These are phyloP conservation scores for Gossypium anomalum DNA, from an alignment of 345 rosid genomes.

Conservation along the genomic window DNA sequence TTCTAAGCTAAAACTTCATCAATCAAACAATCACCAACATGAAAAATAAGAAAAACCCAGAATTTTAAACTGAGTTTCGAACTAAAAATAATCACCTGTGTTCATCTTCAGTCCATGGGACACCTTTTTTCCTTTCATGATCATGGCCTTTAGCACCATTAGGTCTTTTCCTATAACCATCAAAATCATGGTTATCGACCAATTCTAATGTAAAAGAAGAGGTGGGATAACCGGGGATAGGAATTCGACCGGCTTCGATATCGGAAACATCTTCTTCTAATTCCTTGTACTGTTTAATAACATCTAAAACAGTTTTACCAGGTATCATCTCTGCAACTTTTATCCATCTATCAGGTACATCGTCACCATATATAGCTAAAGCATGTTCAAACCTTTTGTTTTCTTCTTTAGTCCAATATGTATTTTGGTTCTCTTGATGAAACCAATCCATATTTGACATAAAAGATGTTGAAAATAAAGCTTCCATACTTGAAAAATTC, in stretches of 20 bases:
- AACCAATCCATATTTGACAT: slow-evolving; percentile 25
- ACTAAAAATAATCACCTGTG: slow-evolving; percentile 57
- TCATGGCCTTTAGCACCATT: slow-evolving; percentile 40
- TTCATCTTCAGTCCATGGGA: slow-evolving; percentile 98
- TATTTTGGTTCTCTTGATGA: slow-evolving; percentile 15
- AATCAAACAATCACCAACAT: not conserved
- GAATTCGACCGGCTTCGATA: slow-evolving; percentile 65
- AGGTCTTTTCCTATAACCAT: slow-evolving; percentile 49
- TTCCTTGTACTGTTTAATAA: slow-evolving; percentile 49
- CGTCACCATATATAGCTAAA: slow-evolving; percentile 49
- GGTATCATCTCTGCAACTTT: slow-evolving; percentile 57
- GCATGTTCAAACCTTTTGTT: slow-evolving; percentile 68
- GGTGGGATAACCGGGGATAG: slow-evolving; percentile 57
- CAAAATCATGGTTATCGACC: slow-evolving; percentile 29
- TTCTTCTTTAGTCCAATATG: slow-evolving; percentile 61
- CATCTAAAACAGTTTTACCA: slow-evolving; percentile 52
- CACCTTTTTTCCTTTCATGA: slow-evolving; percentile 86
- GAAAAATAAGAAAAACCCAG: not conserved
- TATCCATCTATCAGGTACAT: slow-evolving; percentile 55
- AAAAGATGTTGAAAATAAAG: slow-evolving; percentile 31
- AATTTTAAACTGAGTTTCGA: not conserved
- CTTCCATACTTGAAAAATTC: slow-evolving; percentile 35
- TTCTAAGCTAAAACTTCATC: not conserved
- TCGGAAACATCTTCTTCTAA: slow-evolving; percentile 51
- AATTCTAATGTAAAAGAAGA: slow-evolving; percentile 42